A percentile compares a stretch with the other conserved stretches of the same genome.
Evolutionary conservation across 257 asterid species (phyloP).

Genomic region (Solanum etuberosum): DNA sequence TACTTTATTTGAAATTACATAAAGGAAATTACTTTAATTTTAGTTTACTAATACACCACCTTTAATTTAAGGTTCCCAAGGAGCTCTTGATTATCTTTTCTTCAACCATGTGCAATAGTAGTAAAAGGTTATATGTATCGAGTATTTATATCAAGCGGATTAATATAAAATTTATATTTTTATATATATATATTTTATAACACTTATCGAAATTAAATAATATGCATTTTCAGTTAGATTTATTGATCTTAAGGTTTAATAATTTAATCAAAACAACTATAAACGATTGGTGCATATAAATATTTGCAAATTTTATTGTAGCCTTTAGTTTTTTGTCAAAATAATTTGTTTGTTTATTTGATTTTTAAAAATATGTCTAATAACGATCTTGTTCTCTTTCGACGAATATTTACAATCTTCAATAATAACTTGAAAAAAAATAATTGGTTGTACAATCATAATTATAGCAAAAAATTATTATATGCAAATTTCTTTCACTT

Average conservation of each 20-base stretch:
- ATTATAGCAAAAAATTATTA: not conserved
- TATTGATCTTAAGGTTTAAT: too few relatives aligned
- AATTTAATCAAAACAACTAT: not conserved
- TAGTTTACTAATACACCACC: not conserved
- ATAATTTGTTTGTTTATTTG: not conserved
- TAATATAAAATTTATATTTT: not conserved
- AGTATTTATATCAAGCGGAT: not conserved
- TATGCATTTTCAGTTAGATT: too few relatives aligned
- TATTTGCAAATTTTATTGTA: not conserved
- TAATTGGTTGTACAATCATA: not conserved
- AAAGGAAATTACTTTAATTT: not conserved
- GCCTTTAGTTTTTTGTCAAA: not conserved
- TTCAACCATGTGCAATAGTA: not conserved
- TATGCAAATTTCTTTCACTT: not conserved
- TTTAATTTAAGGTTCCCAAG: not conserved
- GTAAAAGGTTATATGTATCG: not conserved
- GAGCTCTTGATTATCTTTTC: not conserved
- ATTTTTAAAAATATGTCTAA: not conserved
- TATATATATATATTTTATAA: too few relatives aligned
- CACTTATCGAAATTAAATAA: not conserved
- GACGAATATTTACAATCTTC: not conserved
- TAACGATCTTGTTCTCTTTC: not conserved
- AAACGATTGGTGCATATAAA: not conserved
- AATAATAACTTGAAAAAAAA: not conserved
- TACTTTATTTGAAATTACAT: not conserved